Base-by-base conservation (phyloP, 2,329 filamentous ascomycete species). In the Trichoderma oligosporum region DNA sequence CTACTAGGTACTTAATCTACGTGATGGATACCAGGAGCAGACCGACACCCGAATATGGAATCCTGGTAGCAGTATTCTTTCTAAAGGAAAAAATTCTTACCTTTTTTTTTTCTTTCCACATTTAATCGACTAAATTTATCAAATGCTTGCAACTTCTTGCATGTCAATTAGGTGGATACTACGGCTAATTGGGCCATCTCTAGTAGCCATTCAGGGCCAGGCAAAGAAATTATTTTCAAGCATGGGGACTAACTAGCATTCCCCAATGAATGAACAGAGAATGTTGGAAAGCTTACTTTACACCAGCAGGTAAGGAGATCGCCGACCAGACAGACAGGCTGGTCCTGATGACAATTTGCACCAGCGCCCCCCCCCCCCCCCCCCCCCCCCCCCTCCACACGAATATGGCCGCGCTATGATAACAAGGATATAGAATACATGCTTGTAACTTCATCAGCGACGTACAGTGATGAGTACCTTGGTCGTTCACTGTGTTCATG, bases 291-390 rank as follows among this genome's bases (percentile, higher is more conserved):
- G 24, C 16, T 36, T 31, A 31, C 29, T 31, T 33, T 11, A 49
- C 48, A 42, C 25, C 27, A 31, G 36, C 48, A 33, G 47, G 47
- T 36, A 35, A 52, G 48, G 35, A 52, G 48, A 36, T 52, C 48
- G 48, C 48, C 48, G 48, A 52, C 48, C 48, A 52, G 25, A 52
- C 48, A 25, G 48, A 25, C 27, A 6, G 6, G 27, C 27, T 31
- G 27, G 27, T 11, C 6, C 33, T 33, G 48, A 41, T 12, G 35
- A 31, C 24, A 29, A 18, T 20, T 22, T 49, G n/a, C n/a, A n/a
- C n/a, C n/a, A n/a, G n/a, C n/a, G n/a, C n/a, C n/a, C n/a, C n/a
- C n/a, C n/a, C n/a, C n/a, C n/a, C n/a, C n/a, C n/a, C n/a, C n/a
- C n/a, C n/a, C n/a, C n/a, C 7, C 22, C 11, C 41, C 7, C 41